Conservation (phyloP, 2,329 filamentous ascomycete genomes). For the Didymosphaeria variabile region DNA sequence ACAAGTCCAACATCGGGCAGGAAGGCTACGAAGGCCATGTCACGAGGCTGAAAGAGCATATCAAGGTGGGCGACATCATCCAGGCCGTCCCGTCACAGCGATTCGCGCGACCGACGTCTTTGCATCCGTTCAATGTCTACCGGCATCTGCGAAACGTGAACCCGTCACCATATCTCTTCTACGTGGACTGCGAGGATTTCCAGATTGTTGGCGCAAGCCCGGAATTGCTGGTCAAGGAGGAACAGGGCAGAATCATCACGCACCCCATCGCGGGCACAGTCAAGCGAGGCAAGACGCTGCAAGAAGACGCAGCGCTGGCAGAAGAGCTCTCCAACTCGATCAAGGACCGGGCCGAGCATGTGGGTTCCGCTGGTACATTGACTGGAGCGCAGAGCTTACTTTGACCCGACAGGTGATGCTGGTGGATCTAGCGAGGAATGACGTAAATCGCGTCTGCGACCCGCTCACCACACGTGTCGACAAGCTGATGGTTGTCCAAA, state of each 20-base stretch:
- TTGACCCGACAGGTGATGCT: conserved; percentile 81
- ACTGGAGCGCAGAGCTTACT: conserved; percentile 67
- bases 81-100: conserved; percentile 96
- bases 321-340: conserved; percentile 78
- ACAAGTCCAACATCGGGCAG: conserved; percentile 90
- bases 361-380: conserved; percentile 23
- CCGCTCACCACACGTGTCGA: conserved; percentile 90
- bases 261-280: conserved; percentile 98
- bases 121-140: conserved; percentile 99
- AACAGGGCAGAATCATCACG: conserved; percentile 86
- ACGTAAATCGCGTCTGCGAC: conserved; percentile 95
- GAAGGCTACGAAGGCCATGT: conserved; percentile 93
- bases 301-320: conserved; percentile 83
- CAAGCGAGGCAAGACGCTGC: conserved; percentile 79
- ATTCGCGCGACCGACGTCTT: conserved; percentile 84
- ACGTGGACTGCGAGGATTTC: conserved; percentile 89
- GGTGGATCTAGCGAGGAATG: conserved; percentile 94
- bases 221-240: conserved; percentile 91
- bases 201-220: conserved; percentile 95
- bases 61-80: conserved; percentile 91
- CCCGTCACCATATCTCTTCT: conserved; percentile 97
- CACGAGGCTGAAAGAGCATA: conserved; percentile 85
- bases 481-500: conserved; percentile 78
- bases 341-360: conserved; percentile 73
- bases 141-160: conserved; percentile 96